These are phyloP conservation scores for Fusarium lateritium DNA, from an alignment of 2,329 filamentous ascomycete genomes.

Conservation along the genomic window DNA sequence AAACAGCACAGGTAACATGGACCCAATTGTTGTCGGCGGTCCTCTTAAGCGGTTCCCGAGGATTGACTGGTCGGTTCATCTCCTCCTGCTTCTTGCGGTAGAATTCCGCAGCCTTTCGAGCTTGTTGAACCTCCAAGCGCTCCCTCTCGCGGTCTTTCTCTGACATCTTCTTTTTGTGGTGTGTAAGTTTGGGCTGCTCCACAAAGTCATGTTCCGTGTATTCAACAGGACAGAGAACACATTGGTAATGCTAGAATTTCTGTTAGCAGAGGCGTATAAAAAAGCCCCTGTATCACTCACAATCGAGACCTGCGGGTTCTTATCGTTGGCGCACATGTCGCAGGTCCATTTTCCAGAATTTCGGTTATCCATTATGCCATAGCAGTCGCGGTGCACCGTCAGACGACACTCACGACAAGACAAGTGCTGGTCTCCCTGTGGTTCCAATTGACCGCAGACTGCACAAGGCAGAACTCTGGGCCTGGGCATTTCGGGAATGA, in stretches of 20 bases:
- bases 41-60: slow-evolving; percentile 91
- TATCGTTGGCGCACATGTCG: slow-evolving; percentile 96
- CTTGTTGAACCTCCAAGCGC: slow-evolving; percentile 85
- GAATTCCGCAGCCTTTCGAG: slow-evolving; percentile 82
- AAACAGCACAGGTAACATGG: slow-evolving; percentile 92
- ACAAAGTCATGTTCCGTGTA: slow-evolving; percentile 86
- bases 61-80: slow-evolving; percentile 84
- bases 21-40: slow-evolving; percentile 99
- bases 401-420: slow-evolving; percentile 90
- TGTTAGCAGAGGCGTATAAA: slow-evolving; percentile 50
- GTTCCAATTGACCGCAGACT: slow-evolving; percentile 83
- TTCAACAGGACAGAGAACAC: slow-evolving; percentile 89
- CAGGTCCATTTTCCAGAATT: slow-evolving; percentile 88
- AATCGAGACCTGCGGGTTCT: slow-evolving; percentile 92
- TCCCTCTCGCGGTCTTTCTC: slow-evolving; percentile 94
- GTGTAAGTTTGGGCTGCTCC: slow-evolving; percentile 71
- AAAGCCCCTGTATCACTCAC: slow-evolving; percentile 63
- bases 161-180: slow-evolving; percentile 85
- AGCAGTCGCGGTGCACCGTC: slow-evolving; percentile 92
- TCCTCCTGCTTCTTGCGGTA: slow-evolving; percentile 89
- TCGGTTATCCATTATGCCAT: slow-evolving; percentile 83
- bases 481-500: slow-evolving; percentile 82
- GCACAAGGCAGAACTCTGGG: slow-evolving; percentile 86
- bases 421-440: slow-evolving; percentile 78
- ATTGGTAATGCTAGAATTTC: slow-evolving; percentile 81